phyloP scores from a whole-genome alignment of 306 rosid genomes.

The Adenanthera pavonina region DNA sequence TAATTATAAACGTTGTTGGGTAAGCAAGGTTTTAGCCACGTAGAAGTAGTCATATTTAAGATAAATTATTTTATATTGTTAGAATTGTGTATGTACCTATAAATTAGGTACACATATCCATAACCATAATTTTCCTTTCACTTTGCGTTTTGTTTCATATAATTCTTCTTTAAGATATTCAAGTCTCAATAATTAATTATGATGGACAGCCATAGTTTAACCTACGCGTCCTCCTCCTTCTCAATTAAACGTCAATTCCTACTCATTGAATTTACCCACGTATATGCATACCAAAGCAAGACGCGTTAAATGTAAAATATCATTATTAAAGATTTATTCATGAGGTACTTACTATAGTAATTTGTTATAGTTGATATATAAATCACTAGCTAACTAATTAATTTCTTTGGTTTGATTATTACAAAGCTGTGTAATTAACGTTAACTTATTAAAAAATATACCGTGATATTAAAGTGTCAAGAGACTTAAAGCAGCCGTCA shows the following conservation, averaged over 20 bases:
- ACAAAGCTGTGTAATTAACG: neutral
- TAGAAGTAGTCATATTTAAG: neutral
- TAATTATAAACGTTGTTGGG: neutral
- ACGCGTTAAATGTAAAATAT: neutral
- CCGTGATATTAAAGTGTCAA: neutral
- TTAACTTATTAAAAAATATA: neutral
- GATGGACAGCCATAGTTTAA: neutral
- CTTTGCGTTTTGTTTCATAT: neutral
- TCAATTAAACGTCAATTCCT: conserved; percentile 10
- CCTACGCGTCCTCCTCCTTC: neutral
- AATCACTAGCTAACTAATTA: neutral
- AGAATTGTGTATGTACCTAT: neutral
- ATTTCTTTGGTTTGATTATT: neutral
- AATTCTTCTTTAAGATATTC: neutral
- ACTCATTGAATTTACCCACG: neutral
- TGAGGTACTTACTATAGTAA: neutral
- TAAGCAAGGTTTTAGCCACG: neutral
- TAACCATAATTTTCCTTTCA: neutral
- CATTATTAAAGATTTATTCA: neutral
- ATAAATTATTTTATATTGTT: neutral
- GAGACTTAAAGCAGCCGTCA: conserved; percentile 10
- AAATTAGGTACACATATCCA: neutral
- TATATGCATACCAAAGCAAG: neutral
- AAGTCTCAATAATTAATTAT: neutral
- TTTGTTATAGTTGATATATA: neutral